Conservation (phyloP, 768 basidiomycete genomes). For the Agaricus subrufescens region DNA sequence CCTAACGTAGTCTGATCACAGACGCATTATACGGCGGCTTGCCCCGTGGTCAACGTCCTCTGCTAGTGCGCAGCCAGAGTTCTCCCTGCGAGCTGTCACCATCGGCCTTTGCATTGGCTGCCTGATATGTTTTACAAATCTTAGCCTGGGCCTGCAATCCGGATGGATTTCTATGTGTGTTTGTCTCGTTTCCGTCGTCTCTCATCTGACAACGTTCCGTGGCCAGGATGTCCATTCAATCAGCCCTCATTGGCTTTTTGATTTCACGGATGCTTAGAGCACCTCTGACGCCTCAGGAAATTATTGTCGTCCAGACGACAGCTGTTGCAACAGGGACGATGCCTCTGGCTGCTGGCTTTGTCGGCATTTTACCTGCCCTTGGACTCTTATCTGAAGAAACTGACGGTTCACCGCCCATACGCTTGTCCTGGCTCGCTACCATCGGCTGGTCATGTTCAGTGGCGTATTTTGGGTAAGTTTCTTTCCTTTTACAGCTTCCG, state of each 20-base stretch:
- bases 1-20: not conserved
- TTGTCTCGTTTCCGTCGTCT: too few relatives aligned
- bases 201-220: not conserved
- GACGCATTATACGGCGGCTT: not conserved
- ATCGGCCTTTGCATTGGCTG: slow-evolving; percentile 83
- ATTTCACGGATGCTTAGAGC: slow-evolving; percentile 69
- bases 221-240: slow-evolving; percentile 90
- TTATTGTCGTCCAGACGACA: slow-evolving; percentile 91
- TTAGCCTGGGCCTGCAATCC: slow-evolving; percentile 83
- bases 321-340: slow-evolving; percentile 92
- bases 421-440: slow-evolving; percentile 67
- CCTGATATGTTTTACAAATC: slow-evolving; percentile 87
- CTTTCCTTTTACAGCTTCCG: not conserved
- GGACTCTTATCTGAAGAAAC: slow-evolving; percentile 65
- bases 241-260: slow-evolving; percentile 88
- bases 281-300: slow-evolving; percentile 85
- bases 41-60: slow-evolving; percentile 2
- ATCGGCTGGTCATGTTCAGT: slow-evolving; percentile 86
- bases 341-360: slow-evolving; percentile 83
- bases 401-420: slow-evolving; percentile 76
- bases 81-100: slow-evolving; percentile 54
- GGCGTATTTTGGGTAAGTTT: slow-evolving; percentile 82
- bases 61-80: slow-evolving; percentile 30
- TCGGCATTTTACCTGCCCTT: slow-evolving; percentile 91
- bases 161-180: slow-evolving; percentile 86